Evolutionary conservation across 2,329 filamentous ascomycete genomes (phyloP), one percentile per base, ranked within the genome.

Genomic region (Aureobasidium sp.): DNA sequence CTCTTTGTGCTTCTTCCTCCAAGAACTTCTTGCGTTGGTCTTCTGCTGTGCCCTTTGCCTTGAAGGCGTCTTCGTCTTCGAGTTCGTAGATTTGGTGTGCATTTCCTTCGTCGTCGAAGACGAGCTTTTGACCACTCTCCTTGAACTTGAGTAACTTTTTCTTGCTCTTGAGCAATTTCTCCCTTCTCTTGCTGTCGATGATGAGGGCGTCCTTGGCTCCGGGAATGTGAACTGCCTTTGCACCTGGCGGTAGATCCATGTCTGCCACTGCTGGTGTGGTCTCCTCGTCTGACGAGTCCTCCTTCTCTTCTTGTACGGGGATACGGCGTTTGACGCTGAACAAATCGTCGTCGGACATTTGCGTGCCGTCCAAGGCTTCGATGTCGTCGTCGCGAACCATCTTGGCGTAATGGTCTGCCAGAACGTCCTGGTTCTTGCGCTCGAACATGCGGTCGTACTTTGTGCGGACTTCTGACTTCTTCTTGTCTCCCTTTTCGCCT

Each of bases 381-480:
- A 73, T 70, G 37, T 72, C 69, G 56, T 82, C 85, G 42, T 86
- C 81, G 56, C 81, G 81, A 64, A 97, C 86, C 65, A 99, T 82
- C 70, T 93, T 96, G 63, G 85, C 85, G 78, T 97, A 97, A 76
- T 99, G 94, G 61, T 88, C 86, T n/a, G 93, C 92, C 66, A 99
- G 77, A 35, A 99, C 89, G 71, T 97, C 92, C 75, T 97, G 93
- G 75, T 99, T 99, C 68, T 88, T 89, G 64, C 94, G 83, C 78
- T 97, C 93, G 75, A 97, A 97, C 94, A 99, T 97, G 68, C 91
- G 88, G 74, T 99, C 91, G 73, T 96, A 95, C 74, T 96, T 97
- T 35, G 95, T 99, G 64, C 91, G 85, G 19, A 96, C 90, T 12
- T 81, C 79, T 76, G 89, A 87, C 75, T 86, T 85, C 42, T 73